Evolutionary conservation across 208 protist species (phyloP).

Genomic region (Sergeia podlipaevii): DNA sequence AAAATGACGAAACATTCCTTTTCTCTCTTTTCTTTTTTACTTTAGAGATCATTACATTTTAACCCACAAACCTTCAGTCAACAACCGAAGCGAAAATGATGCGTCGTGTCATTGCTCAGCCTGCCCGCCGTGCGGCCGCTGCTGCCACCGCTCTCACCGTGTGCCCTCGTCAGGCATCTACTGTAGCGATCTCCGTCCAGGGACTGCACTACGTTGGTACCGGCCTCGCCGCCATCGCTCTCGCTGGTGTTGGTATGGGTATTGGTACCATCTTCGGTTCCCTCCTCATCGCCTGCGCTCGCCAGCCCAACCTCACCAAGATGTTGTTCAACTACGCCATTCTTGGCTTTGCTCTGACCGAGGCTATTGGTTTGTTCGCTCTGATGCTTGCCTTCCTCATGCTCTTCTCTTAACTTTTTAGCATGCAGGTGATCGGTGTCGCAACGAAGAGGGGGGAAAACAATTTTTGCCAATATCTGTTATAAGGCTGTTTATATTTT

Average conservation of each 20-base stretch:
- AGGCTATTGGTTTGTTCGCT: conserved; percentile 76
- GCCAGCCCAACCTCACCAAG: conserved; percentile 76
- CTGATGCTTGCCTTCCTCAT: conserved; percentile 80
- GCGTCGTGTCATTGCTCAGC: conserved; percentile 23
- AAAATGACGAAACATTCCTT: no score
- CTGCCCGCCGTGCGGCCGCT: conserved; percentile 24
- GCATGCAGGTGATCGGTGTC: conserved; percentile 1
- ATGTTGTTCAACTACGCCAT: conserved; percentile 83
- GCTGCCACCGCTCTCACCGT: conserved; percentile 28
- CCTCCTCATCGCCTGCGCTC: conserved; percentile 42
- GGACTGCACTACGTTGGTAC: conserved; percentile 47
- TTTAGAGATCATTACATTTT: conserved; percentile 3
- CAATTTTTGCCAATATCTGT: no score
- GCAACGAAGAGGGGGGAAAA: conserved; percentile 1
- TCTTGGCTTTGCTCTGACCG: conserved; percentile 78
- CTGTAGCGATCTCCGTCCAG: conserved; percentile 38
- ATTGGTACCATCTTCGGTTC: conserved; percentile 52
- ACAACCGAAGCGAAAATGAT: conserved; percentile 19
- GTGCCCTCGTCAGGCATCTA: conserved; percentile 22
- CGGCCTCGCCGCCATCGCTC: conserved; percentile 40
- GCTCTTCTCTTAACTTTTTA: conserved; percentile 83
- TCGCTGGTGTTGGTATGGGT: conserved; percentile 53
- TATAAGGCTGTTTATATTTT: no score
- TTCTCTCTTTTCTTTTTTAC: not conserved
- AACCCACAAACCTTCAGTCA: not conserved